Conservation (phyloP, 768 basidiomycete genomes). For the Leccinellum albellum region DNA sequence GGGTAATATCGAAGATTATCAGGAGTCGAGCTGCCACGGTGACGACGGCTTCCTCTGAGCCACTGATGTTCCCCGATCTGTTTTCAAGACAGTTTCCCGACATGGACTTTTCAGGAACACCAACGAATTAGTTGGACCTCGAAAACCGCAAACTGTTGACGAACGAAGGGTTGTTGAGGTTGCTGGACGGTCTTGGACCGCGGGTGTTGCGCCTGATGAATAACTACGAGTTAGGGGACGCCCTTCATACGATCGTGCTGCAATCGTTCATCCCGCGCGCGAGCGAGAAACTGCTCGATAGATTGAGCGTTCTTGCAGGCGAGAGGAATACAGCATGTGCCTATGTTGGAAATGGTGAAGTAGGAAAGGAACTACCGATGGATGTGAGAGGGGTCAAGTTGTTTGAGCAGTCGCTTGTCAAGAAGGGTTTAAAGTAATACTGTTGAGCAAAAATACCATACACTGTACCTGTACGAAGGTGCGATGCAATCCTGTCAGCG, state of each 20-base stretch:
- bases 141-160: conserved; percentile 16
- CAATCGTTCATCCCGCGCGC: conserved; percentile 74
- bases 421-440: not conserved
- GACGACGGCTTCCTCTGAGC: conserved; percentile 1
- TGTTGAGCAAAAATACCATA: not conserved
- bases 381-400: conserved; percentile 28
- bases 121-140: conserved; percentile 7
- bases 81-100: conserved; percentile 8
- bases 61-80: conserved; percentile 18
- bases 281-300: conserved; percentile 52
- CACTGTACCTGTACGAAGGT: not conserved
- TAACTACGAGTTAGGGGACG: conserved; percentile 46
- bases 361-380: conserved; percentile 9
- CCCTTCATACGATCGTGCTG: conserved; percentile 61
- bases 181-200: conserved; percentile 19
- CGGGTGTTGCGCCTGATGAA: conserved; percentile 34
- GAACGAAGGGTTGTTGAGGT: conserved; percentile 20
- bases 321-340: conserved; percentile 31
- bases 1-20: conserved; percentile 59
- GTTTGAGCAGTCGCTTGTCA: conserved; percentile 16
- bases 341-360: conserved; percentile 19
- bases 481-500: not conserved
- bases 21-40: conserved; percentile 18
- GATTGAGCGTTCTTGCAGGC: conserved; percentile 41
- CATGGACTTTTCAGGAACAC: not conserved